Conservation (phyloP, 2,329 filamentous ascomycete genomes). For the Cercospora sp. region DNA sequence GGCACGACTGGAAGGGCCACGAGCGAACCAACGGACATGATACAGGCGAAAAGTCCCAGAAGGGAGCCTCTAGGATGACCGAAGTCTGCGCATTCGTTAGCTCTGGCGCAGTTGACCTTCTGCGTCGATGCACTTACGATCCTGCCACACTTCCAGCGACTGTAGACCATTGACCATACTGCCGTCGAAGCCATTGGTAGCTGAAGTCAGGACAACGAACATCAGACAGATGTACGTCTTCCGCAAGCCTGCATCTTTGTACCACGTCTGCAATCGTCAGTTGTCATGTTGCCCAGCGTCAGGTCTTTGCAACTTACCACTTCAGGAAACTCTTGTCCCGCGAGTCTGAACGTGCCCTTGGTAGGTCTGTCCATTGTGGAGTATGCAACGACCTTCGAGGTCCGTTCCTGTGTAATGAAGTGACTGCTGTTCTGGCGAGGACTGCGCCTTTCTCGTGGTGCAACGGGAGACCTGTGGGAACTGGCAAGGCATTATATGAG, state of each 20-base stretch:
- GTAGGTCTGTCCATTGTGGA: slow-evolving; percentile 36
- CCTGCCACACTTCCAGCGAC: slow-evolving; percentile 48
- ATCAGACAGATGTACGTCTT: slow-evolving; percentile 38
- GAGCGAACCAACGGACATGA: slow-evolving; percentile 53
- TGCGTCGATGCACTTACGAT: slow-evolving; percentile 36
- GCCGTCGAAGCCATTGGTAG: slow-evolving; percentile 53
- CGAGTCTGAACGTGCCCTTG: slow-evolving; percentile 37
- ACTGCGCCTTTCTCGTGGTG: not conserved
- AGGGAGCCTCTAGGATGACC: slow-evolving; percentile 36
- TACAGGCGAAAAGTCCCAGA: slow-evolving; percentile 49
- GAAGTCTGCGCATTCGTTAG: slow-evolving; percentile 31
- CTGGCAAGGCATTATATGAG: slow-evolving; percentile 14
- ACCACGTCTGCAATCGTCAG: slow-evolving; percentile 32
- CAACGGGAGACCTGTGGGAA: slow-evolving; percentile 1
- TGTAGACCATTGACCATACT: slow-evolving; percentile 55
- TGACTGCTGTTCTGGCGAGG: not conserved
- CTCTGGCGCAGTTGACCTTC: not conserved
- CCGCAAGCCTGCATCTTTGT: slow-evolving; percentile 35
- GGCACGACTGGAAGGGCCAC: slow-evolving; percentile 51
- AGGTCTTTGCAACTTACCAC: slow-evolving; percentile 20
- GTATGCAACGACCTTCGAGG: not conserved
- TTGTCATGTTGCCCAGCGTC: too few species aligned
- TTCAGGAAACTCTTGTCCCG: slow-evolving; percentile 35
- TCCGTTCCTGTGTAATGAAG: not conserved
- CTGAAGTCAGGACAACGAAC: slow-evolving; percentile 37